A percentile compares a stretch with the other conserved stretches of the same genome.
Conservation (phyloP, 1,284 basidiomycete species). For the Trametes hirsuta region DNA sequence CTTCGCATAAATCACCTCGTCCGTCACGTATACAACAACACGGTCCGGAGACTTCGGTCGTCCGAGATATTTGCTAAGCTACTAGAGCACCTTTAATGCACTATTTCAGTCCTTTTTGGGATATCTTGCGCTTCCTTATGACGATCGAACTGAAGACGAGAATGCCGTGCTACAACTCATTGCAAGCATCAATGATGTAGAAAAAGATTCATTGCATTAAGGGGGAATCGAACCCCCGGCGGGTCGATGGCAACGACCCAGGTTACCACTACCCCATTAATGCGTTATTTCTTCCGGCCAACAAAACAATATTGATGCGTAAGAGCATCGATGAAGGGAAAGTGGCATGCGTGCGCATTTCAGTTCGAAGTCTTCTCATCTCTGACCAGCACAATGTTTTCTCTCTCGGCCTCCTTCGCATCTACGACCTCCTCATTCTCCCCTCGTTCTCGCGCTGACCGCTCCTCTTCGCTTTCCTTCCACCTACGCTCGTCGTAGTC, state of each 20-base stretch:
- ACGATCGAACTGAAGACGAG: no score
- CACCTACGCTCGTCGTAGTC: conserved; percentile 53
- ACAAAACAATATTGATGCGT: no score
- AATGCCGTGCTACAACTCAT: no score
- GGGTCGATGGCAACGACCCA: conserved; percentile 49
- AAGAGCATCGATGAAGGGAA: no score
- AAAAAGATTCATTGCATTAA: conserved; percentile 52
- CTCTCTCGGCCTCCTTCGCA: conserved; percentile 7
- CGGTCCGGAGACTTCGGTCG: no score
- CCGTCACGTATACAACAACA: no score
- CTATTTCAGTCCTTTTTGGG: no score
- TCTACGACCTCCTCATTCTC: conserved; percentile 9
- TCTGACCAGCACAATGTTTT: conserved; percentile 4
- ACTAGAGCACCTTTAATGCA: no score
- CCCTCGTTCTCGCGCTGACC: conserved; percentile 15
- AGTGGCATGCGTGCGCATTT: no score
- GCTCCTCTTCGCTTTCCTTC: conserved; percentile 39
- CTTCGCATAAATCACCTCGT: no score
- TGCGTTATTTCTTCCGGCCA: not conserved
- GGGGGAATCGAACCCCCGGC: conserved; percentile 81
- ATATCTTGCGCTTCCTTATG: not conserved
- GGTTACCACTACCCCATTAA: conserved; percentile 32
- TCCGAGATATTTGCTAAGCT: no score
- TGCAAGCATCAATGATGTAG: no score
- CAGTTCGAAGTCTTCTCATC: not conserved